Evolutionary conservation across 768 basidiomycete species (phyloP), one percentile per base, ranked within the genome.

Genomic region (Naganishia randhawae): DNA sequence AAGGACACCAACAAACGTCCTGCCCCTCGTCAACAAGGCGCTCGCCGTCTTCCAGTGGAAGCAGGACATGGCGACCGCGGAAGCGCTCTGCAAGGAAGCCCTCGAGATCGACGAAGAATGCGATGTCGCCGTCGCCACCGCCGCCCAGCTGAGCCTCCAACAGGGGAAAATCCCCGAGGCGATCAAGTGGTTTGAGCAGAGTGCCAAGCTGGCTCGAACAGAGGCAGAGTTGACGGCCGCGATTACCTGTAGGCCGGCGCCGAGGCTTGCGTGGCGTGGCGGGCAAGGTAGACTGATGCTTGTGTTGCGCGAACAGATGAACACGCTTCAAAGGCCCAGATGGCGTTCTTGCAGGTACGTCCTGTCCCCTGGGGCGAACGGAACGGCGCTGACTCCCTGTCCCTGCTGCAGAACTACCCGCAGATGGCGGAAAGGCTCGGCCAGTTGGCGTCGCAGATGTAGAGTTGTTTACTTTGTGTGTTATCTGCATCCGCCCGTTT

Each of bases 1-100:
- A 50, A 74, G 69, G n/a, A 67, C 73, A 55, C 75, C 78, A 19
- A 75, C 74, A 63, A 99, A 98, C 78, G 95, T 96, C 27, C 84
- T 98, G 3, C 90, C 95, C 0, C 83, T 95, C 50, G 93, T 98
- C 64, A 99, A 99, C 87, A 96, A 95, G 78, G 93, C 94, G n/a
- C 88, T 98, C 25, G 89, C 92, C 0, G 76, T 97, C 54, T 98
- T 88, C 85, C 96, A 98, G 81, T 92, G 89, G 90, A 90, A 91
- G 79, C 89, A 95, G 76, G 92, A 98, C 76, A 84, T 91, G 67
- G 83, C 82, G 8, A 86, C 85, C 0, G 93, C 92, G 1, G 93
- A 95, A 79, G 81, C 83, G 22, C 89, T 92, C 77, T 94, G 92
- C 77, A 83, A 87, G 66, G 90, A 98, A 79, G 96, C 96, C 0